Base-by-base conservation (phyloP, 768 basidiomycete genomes). In the Rhodotorula taiwanensis region DNA sequence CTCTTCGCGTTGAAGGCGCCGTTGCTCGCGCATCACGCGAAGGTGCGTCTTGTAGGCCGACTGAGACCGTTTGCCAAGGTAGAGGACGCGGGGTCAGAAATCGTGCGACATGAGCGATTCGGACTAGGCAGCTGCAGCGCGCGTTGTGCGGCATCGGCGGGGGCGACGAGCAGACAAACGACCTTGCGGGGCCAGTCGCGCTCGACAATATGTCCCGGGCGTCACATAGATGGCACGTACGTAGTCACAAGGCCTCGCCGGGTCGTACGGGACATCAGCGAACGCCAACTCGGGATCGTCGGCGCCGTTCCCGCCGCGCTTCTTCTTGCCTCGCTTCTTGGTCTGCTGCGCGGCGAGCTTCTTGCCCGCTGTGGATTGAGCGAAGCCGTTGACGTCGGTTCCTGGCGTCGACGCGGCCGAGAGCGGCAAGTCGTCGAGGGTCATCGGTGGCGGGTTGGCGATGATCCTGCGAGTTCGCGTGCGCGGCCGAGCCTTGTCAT, bases 211-310 rank as follows among this genome's bases (percentile, higher is more conserved):
- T n/a, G n/a, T n/a, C n/a, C n/a, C n/a, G n/a, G n/a, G n/a, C n/a
- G n/a, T n/a, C n/a, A n/a, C 27, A 16, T 1, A 21, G 30, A n/a
- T 27, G 34, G 4, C 39, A 61, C 67, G 51, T 42, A 69, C 67
- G 36, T 69, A 69, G 50, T 69, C 67, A 52, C 67, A 69, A 14
- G 67, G 67, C 50, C 63, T 54, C 23, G 55, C 52, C 7, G 63
- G 62, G n/a, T 69, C 67, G 48, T 69, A 69, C 28, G 60, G 52
- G 13, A 64, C 47, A n/a, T 55, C 56, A 21, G 48, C 55, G 25
- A 61, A 69, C 43, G 59, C 52, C 33, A 64, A 27, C n/a, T 52
- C 56, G 4, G 67, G 67, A 27, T 69, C 67, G 31, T 64, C 67
- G 36, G 10, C 36, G 36, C 36, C 36, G 36, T 5, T 39, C 44